Base-by-base conservation (phyloP, 352 stramenopile species). In the Halophytophthora polymorphica region DNA sequence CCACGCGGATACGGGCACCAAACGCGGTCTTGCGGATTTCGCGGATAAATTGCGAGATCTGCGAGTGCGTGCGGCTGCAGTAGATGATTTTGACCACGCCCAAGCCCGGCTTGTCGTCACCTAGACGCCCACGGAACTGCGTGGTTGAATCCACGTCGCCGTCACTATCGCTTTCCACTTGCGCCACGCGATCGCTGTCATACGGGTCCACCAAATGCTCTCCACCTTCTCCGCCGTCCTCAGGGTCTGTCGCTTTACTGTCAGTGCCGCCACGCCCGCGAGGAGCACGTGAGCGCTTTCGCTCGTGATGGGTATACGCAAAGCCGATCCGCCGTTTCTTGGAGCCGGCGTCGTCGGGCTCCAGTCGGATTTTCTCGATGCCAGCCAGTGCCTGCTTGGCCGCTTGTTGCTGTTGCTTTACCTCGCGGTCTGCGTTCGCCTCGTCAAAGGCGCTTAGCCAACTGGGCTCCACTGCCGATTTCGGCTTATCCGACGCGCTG, bases 21-120 rank as follows among this genome's bases (percentile, higher is more conserved):
- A 94, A 96, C 15, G 19, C 54, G 1, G 85, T 96, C 42, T 94
- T 92, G 25, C 82, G 76, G 49, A 96, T 94, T 54, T 96, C 86
- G 40, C 81, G 66, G 33, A 96, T 76, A 39, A 96, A 96, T 45
- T 96, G 86, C 22, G 84, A 90, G 43, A 96, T 90, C 52, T 96
- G 86, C 15, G 86, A 95, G 56, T 96, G 86, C 22, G 86, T 96
- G 19, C 86, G 85, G 71, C 86, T 96, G 66, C 86, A 96, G 48
- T 95, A 96, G 34, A 96, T 93, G 50, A 96, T 91, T 65, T 96
- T 92, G 39, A 76, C 48, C 8, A 90, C 62, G 0, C 72, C 70
- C 51, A 77, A 81, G 0, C 70, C 41, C 1, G 47, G 43, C 10
- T 50, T 71, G 56, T 67, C 42, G 53, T 71, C 37, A 41, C 58